A percentile compares a stretch with the other conserved stretches of the same genome.
These are phyloP conservation scores for Pseudozyma pruni DNA, from an alignment of 1,284 basidiomycete genomes.

Conservation along the genomic window DNA sequence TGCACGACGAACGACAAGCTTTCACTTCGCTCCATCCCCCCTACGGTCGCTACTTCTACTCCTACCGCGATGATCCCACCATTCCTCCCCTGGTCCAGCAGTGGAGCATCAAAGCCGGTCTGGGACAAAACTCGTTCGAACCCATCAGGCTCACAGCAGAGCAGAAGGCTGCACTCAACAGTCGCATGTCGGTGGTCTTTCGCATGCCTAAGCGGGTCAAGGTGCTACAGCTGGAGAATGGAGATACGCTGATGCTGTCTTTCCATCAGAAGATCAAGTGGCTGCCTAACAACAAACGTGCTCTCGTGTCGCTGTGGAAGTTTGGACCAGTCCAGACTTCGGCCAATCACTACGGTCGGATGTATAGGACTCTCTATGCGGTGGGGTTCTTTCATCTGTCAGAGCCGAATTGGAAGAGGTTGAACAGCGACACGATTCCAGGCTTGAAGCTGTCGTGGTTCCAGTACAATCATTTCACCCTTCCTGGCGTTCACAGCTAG, in stretches of 20 bases:
- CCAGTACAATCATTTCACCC: too few species aligned
- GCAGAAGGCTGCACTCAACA: neutral
- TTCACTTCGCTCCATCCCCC: too few species aligned
- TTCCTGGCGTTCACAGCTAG: too few species aligned
- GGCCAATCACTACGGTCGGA: neutral
- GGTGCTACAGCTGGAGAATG: neutral
- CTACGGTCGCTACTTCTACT: too few species aligned
- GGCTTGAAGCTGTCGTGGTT: neutral
- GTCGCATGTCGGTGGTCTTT: neutral
- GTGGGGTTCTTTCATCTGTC: neutral
- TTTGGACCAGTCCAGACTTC: neutral
- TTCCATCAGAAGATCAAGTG: neutral
- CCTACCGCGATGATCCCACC: too few species aligned
- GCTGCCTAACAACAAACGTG: neutral
- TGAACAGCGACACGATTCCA: neutral
- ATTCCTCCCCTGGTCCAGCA: too few species aligned
- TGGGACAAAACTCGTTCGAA: neutral
- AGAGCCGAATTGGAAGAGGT: neutral
- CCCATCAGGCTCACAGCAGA: neutral
- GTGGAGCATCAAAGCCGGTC: too few species aligned
- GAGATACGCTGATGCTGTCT: slow-evolving; percentile 9
- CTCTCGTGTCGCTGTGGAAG: slow-evolving; percentile 3
- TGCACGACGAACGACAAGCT: too few species aligned
- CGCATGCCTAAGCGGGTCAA: neutral
- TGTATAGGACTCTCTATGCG: neutral